Conservation (phyloP, 805 yeast species). For the Barnettozyma siamensis region DNA sequence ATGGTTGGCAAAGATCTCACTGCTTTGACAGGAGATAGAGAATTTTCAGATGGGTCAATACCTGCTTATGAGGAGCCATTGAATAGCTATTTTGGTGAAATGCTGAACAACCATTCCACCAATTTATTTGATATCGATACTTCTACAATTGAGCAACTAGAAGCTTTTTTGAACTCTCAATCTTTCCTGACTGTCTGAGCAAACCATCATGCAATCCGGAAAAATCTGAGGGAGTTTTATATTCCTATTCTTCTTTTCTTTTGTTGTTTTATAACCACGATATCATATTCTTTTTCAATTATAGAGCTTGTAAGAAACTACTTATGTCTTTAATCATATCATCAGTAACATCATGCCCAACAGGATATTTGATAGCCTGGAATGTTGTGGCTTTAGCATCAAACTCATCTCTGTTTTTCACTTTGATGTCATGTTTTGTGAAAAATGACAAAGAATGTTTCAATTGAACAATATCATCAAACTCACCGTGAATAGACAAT, state of each 20-base stretch:
- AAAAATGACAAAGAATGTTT: constrained; percentile 14
- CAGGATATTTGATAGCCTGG: constrained; percentile 14
- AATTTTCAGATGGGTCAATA: neutral
- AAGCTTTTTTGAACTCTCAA: constrained; percentile 3
- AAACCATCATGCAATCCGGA: too few relatives aligned
- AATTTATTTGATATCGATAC: constrained; percentile 3
- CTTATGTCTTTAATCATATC: constrained; percentile 18
- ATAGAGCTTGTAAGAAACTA: constrained; percentile 13
- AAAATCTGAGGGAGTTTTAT: too few relatives aligned
- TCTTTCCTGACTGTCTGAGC: neutral
- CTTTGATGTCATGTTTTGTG: neutral
- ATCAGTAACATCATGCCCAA: constrained; percentile 16
- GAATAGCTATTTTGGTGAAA: constrained; percentile 2
- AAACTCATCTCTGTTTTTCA: constrained; percentile 1
- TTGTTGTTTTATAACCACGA: too few relatives aligned
- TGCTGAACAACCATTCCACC: constrained; percentile 1
- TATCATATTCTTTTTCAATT: neutral
- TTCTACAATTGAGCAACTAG: constrained; percentile 4
- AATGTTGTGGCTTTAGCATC: constrained; percentile 1
- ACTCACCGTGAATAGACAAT: constrained; percentile 18
- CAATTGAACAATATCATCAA: constrained; percentile 13
- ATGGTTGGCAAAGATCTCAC: neutral
- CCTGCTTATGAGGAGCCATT: constrained; percentile 3
- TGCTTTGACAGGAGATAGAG: constrained; percentile 5
- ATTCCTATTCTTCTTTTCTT: too few relatives aligned